A percentile compares a stretch with the other conserved stretches of the same genome.
phyloP scores from a whole-genome alignment of 495 filamentous ascomycete genomes.

The Cercophora scortea region DNA sequence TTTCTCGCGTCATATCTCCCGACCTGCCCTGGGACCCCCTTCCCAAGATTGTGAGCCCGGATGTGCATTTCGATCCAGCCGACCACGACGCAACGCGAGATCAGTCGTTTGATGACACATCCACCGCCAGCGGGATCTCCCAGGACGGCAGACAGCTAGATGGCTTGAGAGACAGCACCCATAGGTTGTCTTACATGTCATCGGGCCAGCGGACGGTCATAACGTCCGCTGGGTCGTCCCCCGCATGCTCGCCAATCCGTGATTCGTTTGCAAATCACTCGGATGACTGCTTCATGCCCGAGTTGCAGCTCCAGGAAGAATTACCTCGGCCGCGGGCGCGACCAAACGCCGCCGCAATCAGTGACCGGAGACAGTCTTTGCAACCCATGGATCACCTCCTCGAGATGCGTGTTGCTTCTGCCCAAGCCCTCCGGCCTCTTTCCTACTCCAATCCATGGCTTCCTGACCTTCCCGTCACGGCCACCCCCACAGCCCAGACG shows the following conservation, averaged over 20 bases:
- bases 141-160: slow-evolving; percentile 44
- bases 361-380: slow-evolving; percentile 44
- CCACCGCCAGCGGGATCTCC: slow-evolving; percentile 41
- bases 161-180: slow-evolving; percentile 40
- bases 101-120: slow-evolving; percentile 31
- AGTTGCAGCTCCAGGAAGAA: slow-evolving; percentile 18
- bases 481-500: slow-evolving; percentile 10
- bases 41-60: slow-evolving; percentile 4
- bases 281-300: slow-evolving; percentile 22
- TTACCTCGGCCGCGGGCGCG: slow-evolving; percentile 30
- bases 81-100: slow-evolving; percentile 18
- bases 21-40: slow-evolving; percentile 26
- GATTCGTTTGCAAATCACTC: slow-evolving; percentile 31
- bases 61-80: slow-evolving; percentile 13
- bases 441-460: slow-evolving; percentile 15
- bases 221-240: slow-evolving; percentile 48
- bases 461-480: slow-evolving; percentile 5
- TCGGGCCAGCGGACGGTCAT: slow-evolving; percentile 51
- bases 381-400: slow-evolving; percentile 37
- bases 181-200: slow-evolving; percentile 54
- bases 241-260: slow-evolving; percentile 40
- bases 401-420: slow-evolving; percentile 25
- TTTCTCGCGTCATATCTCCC: slow-evolving; percentile 27
- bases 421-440: slow-evolving; percentile 14
- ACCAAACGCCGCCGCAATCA: slow-evolving; percentile 46